Conservation (phyloP, 345 rosid genomes). For the Eucalyptus curtisii region DNA sequence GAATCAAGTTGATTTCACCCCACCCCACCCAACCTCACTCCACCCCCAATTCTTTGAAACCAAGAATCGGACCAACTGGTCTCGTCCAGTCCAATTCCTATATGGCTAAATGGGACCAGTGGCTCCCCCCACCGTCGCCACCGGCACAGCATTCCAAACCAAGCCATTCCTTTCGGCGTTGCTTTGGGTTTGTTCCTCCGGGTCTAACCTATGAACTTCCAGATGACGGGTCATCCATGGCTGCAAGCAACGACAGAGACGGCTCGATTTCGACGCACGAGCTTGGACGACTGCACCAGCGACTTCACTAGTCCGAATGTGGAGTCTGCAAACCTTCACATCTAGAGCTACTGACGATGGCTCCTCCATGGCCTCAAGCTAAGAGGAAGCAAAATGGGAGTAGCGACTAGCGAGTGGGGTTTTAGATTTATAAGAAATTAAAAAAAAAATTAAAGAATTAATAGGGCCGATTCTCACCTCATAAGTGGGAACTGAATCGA, state of each 20-base stretch:
- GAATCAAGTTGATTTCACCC: too few relatives aligned
- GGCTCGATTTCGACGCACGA: neutral
- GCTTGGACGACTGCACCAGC: neutral
- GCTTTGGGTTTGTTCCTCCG: neutral
- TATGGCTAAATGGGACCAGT: neutral
- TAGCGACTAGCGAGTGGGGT: neutral
- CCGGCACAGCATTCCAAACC: neutral
- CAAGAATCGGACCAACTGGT: too few relatives aligned
- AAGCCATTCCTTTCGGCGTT: neutral
- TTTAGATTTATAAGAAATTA: neutral
- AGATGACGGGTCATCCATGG: neutral
- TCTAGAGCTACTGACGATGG: neutral
- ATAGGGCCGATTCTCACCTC: fast-evolving
- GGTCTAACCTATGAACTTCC: neutral
- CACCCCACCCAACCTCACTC: too few relatives aligned
- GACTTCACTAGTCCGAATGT: neutral
- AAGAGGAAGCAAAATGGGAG: neutral
- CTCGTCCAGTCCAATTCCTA: neutral
- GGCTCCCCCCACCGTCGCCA: neutral
- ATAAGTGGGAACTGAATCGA: fast-evolving
- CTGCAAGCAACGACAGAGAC: neutral
- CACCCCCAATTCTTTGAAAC: too few relatives aligned
- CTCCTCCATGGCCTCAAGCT: neutral
- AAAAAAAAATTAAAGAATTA: too few relatives aligned
- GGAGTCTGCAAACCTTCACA: neutral